Conservation (phyloP, 2,329 filamentous ascomycete genomes). For the Tolypocladium guangdongense region DNA sequence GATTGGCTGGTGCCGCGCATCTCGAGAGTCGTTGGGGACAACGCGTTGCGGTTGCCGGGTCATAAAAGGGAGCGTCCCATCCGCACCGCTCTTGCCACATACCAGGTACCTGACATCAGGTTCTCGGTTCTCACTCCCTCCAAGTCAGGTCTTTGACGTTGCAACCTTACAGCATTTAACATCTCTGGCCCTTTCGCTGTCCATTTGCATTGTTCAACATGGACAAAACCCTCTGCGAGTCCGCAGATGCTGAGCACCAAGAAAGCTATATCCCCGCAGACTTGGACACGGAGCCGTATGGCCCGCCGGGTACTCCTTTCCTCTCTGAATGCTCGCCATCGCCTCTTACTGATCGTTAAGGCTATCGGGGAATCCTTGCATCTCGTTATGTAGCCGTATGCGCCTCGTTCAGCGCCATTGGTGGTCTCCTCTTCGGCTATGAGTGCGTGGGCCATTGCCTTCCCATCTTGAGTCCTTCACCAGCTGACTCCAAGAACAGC, state of each 20-base stretch:
- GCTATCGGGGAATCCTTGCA: slow-evolving; percentile 19
- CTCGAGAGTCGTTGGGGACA: background rate
- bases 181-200: background rate
- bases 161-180: no score
- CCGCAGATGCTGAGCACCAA: slow-evolving; percentile 10
- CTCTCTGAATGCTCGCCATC: no score
- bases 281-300: slow-evolving; percentile 11
- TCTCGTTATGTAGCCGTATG: slow-evolving; percentile 21
- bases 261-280: slow-evolving; percentile 7
- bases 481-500: slow-evolving; percentile 1
- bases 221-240: slow-evolving; percentile 7
- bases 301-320: slow-evolving; percentile 10
- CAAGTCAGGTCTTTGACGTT: no score
- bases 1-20: background rate
- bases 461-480: background rate
- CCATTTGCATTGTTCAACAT: background rate
- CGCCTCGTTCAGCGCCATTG: slow-evolving; percentile 22
- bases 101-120: no score
- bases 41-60: no score
- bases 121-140: no score
- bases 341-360: slow-evolving; percentile 5
- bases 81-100: no score
- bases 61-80: no score
- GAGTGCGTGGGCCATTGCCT: slow-evolving; percentile 6
- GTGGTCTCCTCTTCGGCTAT: slow-evolving; percentile 28